Conservation (phyloP, 352 stramenopile species). For the Globisporangium orthogonon region DNA sequence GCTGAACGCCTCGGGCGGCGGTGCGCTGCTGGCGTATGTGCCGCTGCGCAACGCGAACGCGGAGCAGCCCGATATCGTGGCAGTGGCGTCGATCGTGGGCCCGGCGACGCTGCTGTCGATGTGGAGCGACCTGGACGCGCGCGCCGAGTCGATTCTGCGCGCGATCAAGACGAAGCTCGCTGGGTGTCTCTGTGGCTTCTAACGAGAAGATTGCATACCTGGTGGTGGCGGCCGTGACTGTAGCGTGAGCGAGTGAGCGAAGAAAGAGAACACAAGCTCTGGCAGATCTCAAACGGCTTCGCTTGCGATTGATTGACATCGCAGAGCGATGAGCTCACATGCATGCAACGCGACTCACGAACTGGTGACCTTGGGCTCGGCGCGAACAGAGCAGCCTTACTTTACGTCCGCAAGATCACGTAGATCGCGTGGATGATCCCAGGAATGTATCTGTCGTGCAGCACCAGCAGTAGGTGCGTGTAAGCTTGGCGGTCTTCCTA, state of each 20-base stretch:
- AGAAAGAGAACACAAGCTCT: no score
- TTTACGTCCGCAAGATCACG: constrained; percentile 22
- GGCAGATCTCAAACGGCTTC: no score
- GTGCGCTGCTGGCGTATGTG: constrained; percentile 32
- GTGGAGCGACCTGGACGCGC: constrained; percentile 41
- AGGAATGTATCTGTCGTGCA: constrained; percentile 39
- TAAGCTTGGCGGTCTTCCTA: no score
- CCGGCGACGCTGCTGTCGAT: constrained; percentile 40
- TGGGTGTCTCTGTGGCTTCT: constrained; percentile 63
- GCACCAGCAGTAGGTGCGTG: not conserved
- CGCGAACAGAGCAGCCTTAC: no score
- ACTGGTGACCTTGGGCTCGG: no score
- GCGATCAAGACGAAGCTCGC: constrained; percentile 53
- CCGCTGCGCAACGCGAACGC: constrained; percentile 9
- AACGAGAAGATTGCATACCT: constrained; percentile 2
- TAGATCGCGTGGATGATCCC: constrained; percentile 71
- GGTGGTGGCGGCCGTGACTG: no score
- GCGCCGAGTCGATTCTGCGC: constrained; percentile 35
- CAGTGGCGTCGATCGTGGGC: constrained; percentile 35
- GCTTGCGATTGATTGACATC: no score
- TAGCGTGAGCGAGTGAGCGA: no score
- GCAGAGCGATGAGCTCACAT: no score
- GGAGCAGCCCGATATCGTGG: constrained; percentile 21
- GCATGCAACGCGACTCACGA: no score
- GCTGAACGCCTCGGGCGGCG: constrained; percentile 47